Conservation (phyloP, 225 moss, liverwort and hornwort genomes). For the Physcomitrellopsis africana region DNA sequence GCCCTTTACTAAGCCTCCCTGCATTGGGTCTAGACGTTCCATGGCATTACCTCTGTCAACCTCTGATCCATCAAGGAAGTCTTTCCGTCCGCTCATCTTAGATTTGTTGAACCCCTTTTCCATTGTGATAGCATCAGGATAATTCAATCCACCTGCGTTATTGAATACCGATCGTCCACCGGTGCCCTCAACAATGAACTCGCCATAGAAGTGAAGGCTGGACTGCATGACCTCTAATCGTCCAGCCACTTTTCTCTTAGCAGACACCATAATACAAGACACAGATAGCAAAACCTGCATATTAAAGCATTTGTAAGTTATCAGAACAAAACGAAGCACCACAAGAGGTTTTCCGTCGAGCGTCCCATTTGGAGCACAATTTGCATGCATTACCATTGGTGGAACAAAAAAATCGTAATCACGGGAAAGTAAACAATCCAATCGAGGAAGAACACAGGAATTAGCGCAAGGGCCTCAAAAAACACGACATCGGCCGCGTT, state of each 20-base stretch:
- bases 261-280: constrained; percentile 72
- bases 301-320: constrained; percentile 11
- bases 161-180: constrained; percentile 74
- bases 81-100: constrained; percentile 57
- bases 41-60: constrained; percentile 63
- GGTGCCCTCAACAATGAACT: constrained; percentile 77
- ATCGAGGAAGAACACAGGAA: background rate
- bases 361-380: background rate
- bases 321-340: background rate
- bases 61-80: constrained; percentile 48
- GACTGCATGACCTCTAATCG: constrained; percentile 79
- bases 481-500: background rate
- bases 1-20: constrained; percentile 56
- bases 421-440: background rate
- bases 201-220: constrained; percentile 79
- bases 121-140: constrained; percentile 52
- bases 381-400: constrained; percentile 1
- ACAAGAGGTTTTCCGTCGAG: background rate
- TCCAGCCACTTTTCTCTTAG: constrained; percentile 80
- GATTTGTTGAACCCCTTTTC: constrained; percentile 61
- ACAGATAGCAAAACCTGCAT: constrained; percentile 70
- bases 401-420: background rate
- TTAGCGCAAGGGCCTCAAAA: background rate
- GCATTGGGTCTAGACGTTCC: constrained; percentile 71
- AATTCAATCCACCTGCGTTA: constrained; percentile 59